phyloP scores from a whole-genome alignment of 495 filamentous ascomycete species.

The Xylaria telfairii region DNA sequence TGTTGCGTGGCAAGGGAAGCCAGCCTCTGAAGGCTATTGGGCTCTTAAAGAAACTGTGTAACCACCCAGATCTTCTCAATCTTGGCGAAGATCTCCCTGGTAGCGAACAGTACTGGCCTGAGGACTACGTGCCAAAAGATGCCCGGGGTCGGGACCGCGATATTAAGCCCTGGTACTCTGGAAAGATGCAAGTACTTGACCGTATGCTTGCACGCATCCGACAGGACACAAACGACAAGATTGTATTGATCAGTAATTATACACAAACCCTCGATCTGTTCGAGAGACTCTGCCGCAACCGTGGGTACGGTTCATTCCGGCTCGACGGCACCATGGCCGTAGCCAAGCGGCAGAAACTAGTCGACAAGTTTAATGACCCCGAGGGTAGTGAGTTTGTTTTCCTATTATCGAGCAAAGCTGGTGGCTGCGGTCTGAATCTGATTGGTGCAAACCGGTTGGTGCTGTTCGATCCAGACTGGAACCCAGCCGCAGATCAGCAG shows the following conservation, averaged over 20 bases:
- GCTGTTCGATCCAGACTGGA: conserved; percentile 99
- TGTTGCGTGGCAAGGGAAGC: conserved; percentile 92
- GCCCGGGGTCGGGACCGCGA: conserved; percentile 88
- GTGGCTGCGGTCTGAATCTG: conserved; percentile 95
- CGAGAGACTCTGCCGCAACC: conserved; percentile 83
- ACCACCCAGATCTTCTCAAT: conserved; percentile 93
- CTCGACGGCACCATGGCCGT: conserved; percentile 98
- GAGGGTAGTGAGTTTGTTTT: conserved; percentile 92
- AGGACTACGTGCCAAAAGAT: conserved; percentile 89
- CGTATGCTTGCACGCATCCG: conserved; percentile 98
- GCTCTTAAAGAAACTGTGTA: conserved; percentile 97
- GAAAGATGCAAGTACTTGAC: conserved; percentile 98
- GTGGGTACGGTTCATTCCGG: conserved; percentile 83
- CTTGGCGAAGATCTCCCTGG: conserved; percentile 86
- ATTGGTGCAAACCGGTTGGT: conserved; percentile 97
- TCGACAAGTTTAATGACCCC: conserved; percentile 98
- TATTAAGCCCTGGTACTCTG: conserved; percentile 93
- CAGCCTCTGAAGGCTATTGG: conserved; percentile 97
- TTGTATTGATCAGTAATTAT: conserved; percentile 98
- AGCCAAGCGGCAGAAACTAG: conserved; percentile 93
- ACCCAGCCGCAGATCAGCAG: conserved; percentile 97
- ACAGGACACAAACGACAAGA: conserved; percentile 97
- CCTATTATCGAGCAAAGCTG: conserved; percentile 92
- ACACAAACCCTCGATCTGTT: conserved; percentile 97
- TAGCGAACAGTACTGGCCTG: conserved; percentile 80